Conservation (phyloP, 768 basidiomycete species). For the Gymnopilus dilepis region DNA sequence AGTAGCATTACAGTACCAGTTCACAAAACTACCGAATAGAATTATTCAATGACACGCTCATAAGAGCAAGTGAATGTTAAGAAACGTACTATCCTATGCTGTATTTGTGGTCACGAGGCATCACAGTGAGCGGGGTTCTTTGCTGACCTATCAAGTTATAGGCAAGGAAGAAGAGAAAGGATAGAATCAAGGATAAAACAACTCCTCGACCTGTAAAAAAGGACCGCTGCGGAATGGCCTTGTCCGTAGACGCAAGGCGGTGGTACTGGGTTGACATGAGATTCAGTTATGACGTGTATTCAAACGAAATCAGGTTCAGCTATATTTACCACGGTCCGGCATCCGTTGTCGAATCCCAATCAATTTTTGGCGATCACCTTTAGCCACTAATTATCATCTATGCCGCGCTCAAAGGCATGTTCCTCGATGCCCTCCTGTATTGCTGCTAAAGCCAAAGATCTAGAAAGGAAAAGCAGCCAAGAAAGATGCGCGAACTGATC, state of each 20-base stretch:
- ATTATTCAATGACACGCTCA: slow-evolving; percentile 11
- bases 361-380: not conserved
- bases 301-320: no score
- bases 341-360: not conserved
- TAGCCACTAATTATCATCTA: no score
- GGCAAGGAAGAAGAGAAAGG: not conserved
- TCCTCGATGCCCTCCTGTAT: not conserved
- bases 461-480: not conserved
- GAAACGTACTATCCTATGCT: slow-evolving; percentile 80
- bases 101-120: slow-evolving; percentile 61
- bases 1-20: slow-evolving; percentile 54
- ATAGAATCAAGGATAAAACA: not conserved
- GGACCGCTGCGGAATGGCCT: not conserved
- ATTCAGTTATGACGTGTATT: not conserved
- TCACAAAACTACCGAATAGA: slow-evolving; percentile 64
- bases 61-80: not conserved
- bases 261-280: not conserved
- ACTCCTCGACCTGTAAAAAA: not conserved
- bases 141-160: not conserved
- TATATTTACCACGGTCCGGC: not conserved
- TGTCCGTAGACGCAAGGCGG: not conserved
- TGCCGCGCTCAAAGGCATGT: slow-evolving; percentile 5
- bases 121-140: slow-evolving; percentile 22
- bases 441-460: not conserved
- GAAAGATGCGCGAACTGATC: slow-evolving; percentile 47